Percentiles rank a stretch among this genome's conserved stretches.
phyloP scores from a whole-genome alignment of 2,329 filamentous ascomycete genomes.

The Nemania abortiva region DNA sequence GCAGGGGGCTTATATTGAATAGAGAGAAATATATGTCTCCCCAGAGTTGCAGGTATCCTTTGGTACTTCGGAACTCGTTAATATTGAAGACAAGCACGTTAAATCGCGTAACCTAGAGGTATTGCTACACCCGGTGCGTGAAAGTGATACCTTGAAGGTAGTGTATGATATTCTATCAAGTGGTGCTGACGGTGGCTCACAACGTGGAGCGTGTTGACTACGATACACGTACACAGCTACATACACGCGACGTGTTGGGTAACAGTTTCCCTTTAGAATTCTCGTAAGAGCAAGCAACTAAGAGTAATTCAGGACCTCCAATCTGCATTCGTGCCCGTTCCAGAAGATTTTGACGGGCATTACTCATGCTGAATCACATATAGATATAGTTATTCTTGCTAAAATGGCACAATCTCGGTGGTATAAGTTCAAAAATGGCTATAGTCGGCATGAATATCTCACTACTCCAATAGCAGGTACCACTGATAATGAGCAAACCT shows the following conservation, averaged over 20 bases:
- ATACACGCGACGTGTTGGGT: slow-evolving; percentile 15
- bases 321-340: neutral
- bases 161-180: neutral
- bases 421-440: neutral
- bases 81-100: slow-evolving; percentile 2
- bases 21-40: slow-evolving; percentile 23
- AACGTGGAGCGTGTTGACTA: slow-evolving; percentile 5
- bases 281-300: neutral
- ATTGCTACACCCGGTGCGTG: slow-evolving; percentile 3
- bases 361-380: neutral
- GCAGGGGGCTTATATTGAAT: slow-evolving; percentile 9
- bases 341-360: neutral
- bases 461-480: neutral
- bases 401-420: slow-evolving; percentile 10
- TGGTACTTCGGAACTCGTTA: slow-evolving; percentile 1
- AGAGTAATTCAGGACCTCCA: neutral
- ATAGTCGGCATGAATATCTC: neutral
- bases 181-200: neutral
- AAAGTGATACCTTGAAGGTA: neutral
- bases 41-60: slow-evolving; percentile 8
- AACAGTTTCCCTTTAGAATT: neutral
- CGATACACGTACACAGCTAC: slow-evolving; percentile 11
- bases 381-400: slow-evolving; percentile 5
- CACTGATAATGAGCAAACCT: slow-evolving; percentile 3
- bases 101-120: slow-evolving; percentile 27